Percentiles rank a stretch among this genome's conserved stretches.
Conservation (phyloP, 257 asterid genomes). For the Solanum infundibuliforme region DNA sequence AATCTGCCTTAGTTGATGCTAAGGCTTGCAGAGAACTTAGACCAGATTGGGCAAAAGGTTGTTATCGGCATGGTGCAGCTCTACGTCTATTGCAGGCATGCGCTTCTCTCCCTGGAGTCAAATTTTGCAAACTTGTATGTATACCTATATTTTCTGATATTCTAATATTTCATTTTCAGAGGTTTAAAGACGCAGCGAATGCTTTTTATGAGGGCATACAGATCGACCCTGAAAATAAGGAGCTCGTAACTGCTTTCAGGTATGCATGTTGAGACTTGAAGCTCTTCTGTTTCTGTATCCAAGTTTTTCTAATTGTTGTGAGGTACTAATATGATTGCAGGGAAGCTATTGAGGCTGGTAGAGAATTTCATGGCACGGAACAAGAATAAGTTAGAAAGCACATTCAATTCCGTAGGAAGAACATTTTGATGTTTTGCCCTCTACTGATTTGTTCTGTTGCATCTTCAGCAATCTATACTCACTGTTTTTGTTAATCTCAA, state of each 20-base stretch:
- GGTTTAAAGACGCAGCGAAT: slow-evolving; percentile 86
- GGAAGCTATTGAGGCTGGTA: slow-evolving; percentile 92
- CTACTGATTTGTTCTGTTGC: neutral
- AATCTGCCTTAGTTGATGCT: slow-evolving; percentile 78
- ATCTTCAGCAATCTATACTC: neutral
- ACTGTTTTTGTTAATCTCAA: neutral
- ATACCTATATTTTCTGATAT: neutral
- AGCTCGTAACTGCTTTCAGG: slow-evolving; percentile 94
- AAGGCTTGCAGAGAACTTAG: slow-evolving; percentile 59
- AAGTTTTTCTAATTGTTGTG: neutral
- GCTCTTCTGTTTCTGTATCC: neutral
- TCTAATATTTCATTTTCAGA: slow-evolving; percentile 32
- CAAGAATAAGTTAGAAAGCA: neutral
- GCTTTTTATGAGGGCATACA: slow-evolving; percentile 82
- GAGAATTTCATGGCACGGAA: slow-evolving; percentile 6
- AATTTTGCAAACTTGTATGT: neutral
- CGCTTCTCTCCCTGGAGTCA: neutral
- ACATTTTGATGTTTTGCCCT: neutral
- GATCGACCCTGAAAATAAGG: slow-evolving; percentile 76
- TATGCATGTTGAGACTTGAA: neutral
- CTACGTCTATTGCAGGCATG: slow-evolving; percentile 63
- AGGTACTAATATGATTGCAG: slow-evolving; percentile 22
- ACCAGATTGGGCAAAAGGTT: slow-evolving; percentile 96
- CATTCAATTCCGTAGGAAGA: neutral
- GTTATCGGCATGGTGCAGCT: slow-evolving; percentile 93